Percentiles rank a stretch among this genome's conserved stretches.
Conservation (phyloP, 495 filamentous ascomycete genomes). For the Aspergillus biplanus region DNA sequence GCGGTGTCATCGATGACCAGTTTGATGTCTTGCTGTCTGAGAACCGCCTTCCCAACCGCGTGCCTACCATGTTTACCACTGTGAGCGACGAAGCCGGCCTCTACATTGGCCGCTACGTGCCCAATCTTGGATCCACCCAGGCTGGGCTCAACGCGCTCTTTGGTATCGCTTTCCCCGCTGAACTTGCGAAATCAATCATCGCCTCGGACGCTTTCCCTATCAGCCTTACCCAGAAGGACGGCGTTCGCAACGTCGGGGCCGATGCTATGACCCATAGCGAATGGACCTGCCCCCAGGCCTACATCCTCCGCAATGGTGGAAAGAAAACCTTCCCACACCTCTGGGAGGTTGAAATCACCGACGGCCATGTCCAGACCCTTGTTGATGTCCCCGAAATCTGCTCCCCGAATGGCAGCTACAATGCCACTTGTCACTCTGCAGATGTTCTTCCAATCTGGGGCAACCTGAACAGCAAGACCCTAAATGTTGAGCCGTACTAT, state of each 20-base stretch:
- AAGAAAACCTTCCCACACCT: conserved; percentile 25
- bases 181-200: conserved; percentile 26
- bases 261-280: conserved; percentile 29
- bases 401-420: conserved; percentile 33
- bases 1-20: conserved; percentile 35
- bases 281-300: conserved; percentile 34
- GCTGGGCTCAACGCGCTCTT: conserved; percentile 21
- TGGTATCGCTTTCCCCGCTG: conserved; percentile 20
- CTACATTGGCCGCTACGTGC: conserved; percentile 21
- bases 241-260: conserved; percentile 24
- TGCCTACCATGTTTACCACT: conserved; percentile 37
- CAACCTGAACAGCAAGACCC: conserved; percentile 34
- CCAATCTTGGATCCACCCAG: conserved; percentile 24
- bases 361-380: conserved; percentile 32
- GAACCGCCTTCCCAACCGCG: conserved; percentile 27
- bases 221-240: conserved; percentile 25
- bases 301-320: conserved; percentile 27
- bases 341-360: conserved; percentile 29
- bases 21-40: conserved; percentile 31
- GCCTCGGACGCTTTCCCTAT: conserved; percentile 21
- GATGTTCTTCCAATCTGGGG: conserved; percentile 38
- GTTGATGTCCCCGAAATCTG: conserved; percentile 29
- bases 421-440: conserved; percentile 35
- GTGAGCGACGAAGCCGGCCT: conserved; percentile 33
- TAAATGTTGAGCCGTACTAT: conserved; percentile 33